phyloP scores from a whole-genome alignment of 2,329 filamentous ascomycete genomes.

The Elsinoe batatas region DNA sequence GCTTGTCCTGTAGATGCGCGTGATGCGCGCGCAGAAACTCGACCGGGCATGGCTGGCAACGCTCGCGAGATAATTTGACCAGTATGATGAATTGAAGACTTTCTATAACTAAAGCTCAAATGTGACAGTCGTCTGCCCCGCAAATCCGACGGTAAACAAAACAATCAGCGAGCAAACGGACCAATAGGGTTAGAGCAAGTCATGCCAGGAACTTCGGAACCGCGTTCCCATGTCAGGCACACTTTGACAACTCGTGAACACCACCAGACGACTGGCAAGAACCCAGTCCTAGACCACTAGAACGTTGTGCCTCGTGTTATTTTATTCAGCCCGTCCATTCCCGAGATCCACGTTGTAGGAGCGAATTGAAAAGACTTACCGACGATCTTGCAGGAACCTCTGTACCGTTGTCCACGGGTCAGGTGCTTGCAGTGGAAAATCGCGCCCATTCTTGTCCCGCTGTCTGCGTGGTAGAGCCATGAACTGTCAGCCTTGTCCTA shows the following conservation, averaged over 20 bases:
- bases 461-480: background rate
- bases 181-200: too few relatives aligned
- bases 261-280: too few relatives aligned
- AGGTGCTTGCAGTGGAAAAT: background rate
- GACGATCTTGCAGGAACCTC: background rate
- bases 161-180: too few relatives aligned
- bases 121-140: background rate
- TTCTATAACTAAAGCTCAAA: background rate
- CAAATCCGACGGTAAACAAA: too few relatives aligned
- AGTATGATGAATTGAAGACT: background rate
- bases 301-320: too few relatives aligned
- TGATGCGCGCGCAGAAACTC: constrained; percentile 9
- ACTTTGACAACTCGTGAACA: too few relatives aligned
- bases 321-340: too few relatives aligned
- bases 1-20: constrained; percentile 3
- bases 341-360: too few relatives aligned
- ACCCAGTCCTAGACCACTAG: too few relatives aligned
- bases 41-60: background rate
- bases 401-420: background rate
- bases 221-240: too few relatives aligned
- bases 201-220: too few relatives aligned
- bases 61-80: background rate
- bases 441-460: background rate
- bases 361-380: too few relatives aligned
- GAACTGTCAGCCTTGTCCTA: background rate